phyloP scores from a whole-genome alignment of 441 rosid species.

The Adansonia gregorii region DNA sequence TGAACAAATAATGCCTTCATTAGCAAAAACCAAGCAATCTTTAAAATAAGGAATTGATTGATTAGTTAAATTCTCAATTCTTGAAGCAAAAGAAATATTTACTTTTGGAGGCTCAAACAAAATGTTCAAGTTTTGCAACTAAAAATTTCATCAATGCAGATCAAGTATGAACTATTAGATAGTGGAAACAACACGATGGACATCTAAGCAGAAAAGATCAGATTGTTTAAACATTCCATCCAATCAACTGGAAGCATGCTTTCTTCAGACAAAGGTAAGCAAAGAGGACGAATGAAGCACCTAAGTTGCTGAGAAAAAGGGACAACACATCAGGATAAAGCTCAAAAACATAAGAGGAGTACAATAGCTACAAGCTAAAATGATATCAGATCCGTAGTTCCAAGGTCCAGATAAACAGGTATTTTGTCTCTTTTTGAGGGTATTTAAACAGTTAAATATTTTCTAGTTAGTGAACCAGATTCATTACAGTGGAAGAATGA shows the following conservation, averaged over 20 bases:
- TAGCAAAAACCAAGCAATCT: constrained; percentile 1
- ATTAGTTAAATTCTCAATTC: constrained; percentile 11
- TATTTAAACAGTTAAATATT: background rate
- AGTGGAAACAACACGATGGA: constrained; percentile 3
- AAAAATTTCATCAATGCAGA: background rate
- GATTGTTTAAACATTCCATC: background rate
- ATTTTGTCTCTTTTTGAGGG: background rate
- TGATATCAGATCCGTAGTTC: constrained; percentile 8
- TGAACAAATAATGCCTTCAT: constrained; percentile 12
- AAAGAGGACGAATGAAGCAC: background rate
- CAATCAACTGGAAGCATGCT: background rate
- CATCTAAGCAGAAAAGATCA: constrained; percentile 14
- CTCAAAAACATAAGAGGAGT: background rate
- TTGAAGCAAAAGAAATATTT: constrained; percentile 12
- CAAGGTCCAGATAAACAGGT: constrained; percentile 2
- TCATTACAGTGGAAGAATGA: background rate
- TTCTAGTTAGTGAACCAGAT: constrained; percentile 11
- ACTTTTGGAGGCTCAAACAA: background rate
- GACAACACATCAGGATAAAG: background rate
- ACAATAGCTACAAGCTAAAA: background rate
- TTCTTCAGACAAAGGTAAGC: constrained; percentile 5
- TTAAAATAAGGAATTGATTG: background rate
- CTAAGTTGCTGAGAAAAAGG: constrained; percentile 11
- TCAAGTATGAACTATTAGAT: background rate
- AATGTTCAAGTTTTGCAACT: constrained; percentile 9